Evolutionary conservation across 2,329 filamentous ascomycete species (phyloP).

Genomic region (Fusarium chlamydosporum): DNA sequence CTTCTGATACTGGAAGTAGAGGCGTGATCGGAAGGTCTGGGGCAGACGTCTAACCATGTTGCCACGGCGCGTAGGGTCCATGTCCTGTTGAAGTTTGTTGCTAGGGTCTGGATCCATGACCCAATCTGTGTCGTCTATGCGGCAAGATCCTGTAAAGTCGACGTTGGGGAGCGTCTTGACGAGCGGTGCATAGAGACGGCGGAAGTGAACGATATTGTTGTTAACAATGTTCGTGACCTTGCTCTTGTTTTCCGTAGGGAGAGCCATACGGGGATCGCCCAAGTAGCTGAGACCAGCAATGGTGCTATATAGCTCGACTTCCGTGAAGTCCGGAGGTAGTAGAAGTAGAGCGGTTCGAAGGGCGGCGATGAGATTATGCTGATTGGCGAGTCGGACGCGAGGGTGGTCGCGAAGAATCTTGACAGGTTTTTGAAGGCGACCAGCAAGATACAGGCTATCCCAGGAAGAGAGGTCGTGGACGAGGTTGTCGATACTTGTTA

Average conservation of each 20-base stretch:
- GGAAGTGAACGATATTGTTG: conserved; percentile 92
- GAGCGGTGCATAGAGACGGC: conserved; percentile 89
- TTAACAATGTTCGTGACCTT: conserved; percentile 96
- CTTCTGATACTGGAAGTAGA: conserved; percentile 96
- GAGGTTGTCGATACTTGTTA: conserved; percentile 92
- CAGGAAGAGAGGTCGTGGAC: conserved; percentile 89
- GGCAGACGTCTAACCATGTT: conserved; percentile 98
- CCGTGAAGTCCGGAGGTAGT: conserved; percentile 85
- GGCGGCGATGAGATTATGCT: conserved; percentile 94
- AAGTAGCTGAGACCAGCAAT: conserved; percentile 95
- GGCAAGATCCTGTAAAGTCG: conserved; percentile 73
- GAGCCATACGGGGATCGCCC: conserved; percentile 94
- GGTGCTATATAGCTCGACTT: conserved; percentile 88
- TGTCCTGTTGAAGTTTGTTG: conserved; percentile 83
- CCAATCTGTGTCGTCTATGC: conserved; percentile 59
- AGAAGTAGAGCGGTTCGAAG: conserved; percentile 90
- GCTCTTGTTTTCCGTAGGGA: conserved; percentile 89
- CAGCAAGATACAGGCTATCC: conserved; percentile 96
- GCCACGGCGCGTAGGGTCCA: conserved; percentile 89
- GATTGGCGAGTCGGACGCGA: conserved; percentile 91
- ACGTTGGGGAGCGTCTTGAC: conserved; percentile 93
- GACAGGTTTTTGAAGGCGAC: conserved; percentile 95
- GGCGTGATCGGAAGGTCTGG: conserved; percentile 84
- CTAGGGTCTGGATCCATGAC: conserved; percentile 67
- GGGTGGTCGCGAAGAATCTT: conserved; percentile 97